Evolutionary conservation across 2,329 filamentous ascomycete species (phyloP).

Genomic region (Claviceps fusiformis): DNA sequence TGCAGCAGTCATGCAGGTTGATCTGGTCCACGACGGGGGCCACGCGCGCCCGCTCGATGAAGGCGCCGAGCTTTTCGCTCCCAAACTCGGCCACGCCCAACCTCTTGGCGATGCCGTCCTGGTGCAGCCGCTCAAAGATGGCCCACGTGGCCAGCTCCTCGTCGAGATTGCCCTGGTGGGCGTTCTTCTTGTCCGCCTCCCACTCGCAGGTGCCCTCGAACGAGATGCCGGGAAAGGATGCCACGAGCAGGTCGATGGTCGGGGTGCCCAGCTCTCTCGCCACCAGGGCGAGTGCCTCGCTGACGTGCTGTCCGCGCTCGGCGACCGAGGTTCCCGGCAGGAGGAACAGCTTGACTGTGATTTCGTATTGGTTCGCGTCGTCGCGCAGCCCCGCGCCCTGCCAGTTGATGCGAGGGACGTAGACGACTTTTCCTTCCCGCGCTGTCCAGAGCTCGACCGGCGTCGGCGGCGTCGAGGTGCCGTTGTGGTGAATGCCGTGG

Average conservation of each 20-base stretch:
- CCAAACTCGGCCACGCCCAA: constrained; percentile 89
- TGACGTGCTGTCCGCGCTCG: constrained; percentile 54
- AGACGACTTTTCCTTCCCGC: constrained; percentile 45
- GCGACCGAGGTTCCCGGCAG: constrained; percentile 55
- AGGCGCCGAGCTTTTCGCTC: constrained; percentile 63
- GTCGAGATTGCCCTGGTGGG: constrained; percentile 48
- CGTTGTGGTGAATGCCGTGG: constrained; percentile 17
- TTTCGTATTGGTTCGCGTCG: constrained; percentile 75
- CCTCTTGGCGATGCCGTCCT: constrained; percentile 55
- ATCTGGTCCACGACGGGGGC: constrained; percentile 85
- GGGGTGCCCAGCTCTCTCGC: constrained; percentile 63
- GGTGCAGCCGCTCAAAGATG: constrained; percentile 59
- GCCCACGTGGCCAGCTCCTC: constrained; percentile 58
- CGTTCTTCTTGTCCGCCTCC: constrained; percentile 50
- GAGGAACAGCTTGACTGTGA: constrained; percentile 93
- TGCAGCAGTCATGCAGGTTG: constrained; percentile 91
- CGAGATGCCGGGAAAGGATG: constrained; percentile 83
- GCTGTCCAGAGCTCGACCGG: constrained; percentile 52
- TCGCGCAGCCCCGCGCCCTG: constrained; percentile 59
- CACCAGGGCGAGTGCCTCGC: constrained; percentile 69
- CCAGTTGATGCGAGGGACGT: constrained; percentile 68
- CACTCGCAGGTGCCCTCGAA: constrained; percentile 90
- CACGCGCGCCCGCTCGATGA: constrained; percentile 57
- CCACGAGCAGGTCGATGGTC: constrained; percentile 75
- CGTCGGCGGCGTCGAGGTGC: constrained; percentile 13